Conservation (phyloP, 345 rosid species). For the Bruguiera gymnorhiza region DNA sequence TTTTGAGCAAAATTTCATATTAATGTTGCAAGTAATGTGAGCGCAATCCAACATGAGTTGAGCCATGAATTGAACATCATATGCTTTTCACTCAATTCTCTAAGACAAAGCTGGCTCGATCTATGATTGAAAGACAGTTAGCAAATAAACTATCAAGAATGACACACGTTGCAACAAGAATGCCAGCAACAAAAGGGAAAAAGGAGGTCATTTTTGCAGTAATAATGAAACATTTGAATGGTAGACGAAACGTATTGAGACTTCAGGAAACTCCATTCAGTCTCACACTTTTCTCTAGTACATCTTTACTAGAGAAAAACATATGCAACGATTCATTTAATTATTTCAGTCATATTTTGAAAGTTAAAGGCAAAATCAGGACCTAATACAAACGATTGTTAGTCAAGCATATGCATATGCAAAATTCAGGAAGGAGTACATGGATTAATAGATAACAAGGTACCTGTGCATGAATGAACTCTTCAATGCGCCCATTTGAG, state of each 20-base stretch:
- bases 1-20: no score
- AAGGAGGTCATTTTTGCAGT: no score
- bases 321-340: background rate
- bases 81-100: no score
- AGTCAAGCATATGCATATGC: background rate
- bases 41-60: no score
- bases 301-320: background rate
- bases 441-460: background rate
- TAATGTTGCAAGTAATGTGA: no score
- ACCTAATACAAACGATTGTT: background rate
- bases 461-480: slow-evolving; percentile 35
- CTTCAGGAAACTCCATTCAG: background rate
- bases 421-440: background rate
- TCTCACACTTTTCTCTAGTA: background rate
- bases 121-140: no score
- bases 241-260: background rate
- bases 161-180: no score
- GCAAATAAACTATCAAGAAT: no score
- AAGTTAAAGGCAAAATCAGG: background rate
- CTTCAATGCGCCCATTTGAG: slow-evolving; percentile 32
- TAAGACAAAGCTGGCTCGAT: no score
- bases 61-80: no score
- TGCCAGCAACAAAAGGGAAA: no score
- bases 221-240: background rate
- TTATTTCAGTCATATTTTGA: background rate